Percentiles rank a stretch among this genome's conserved stretches.
Evolutionary conservation across 2,329 filamentous ascomycete genomes (phyloP).

Genomic region (Gnomoniopsis smithogilvyi): DNA sequence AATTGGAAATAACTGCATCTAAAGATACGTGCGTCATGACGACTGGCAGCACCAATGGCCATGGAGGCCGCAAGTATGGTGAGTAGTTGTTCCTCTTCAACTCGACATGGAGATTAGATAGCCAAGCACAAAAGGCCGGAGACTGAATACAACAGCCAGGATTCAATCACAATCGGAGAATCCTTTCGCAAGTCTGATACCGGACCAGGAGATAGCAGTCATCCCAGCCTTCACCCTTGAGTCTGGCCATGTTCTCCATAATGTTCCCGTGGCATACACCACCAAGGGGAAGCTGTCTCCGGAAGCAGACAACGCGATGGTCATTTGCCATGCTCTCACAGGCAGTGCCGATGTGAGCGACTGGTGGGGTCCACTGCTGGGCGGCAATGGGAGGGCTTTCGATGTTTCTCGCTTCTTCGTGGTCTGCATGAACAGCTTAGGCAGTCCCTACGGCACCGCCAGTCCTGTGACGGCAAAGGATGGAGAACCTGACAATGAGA

Average conservation of each 20-base stretch:
- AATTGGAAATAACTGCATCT: neutral
- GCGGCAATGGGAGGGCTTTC: conserved; percentile 74
- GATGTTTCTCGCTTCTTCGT: conserved; percentile 82
- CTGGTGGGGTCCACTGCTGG: conserved; percentile 84
- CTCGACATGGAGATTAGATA: neutral
- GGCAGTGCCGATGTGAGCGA: conserved; percentile 81
- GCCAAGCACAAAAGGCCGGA: conserved; percentile 36
- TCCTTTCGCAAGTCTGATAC: conserved; percentile 81
- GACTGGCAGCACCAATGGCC: conserved; percentile 7
- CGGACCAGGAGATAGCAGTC: conserved; percentile 81
- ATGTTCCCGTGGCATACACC: conserved; percentile 70
- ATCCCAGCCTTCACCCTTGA: conserved; percentile 90
- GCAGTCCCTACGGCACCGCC: conserved; percentile 83
- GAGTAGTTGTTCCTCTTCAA: neutral
- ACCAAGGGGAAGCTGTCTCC: conserved; percentile 60
- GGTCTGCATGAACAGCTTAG: conserved; percentile 81
- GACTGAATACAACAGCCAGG: conserved; percentile 67
- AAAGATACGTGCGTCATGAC: neutral
- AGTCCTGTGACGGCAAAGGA: conserved; percentile 87
- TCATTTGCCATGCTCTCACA: conserved; percentile 80
- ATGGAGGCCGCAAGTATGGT: conserved; percentile 14
- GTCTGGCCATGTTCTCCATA: conserved; percentile 78
- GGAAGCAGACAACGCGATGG: conserved; percentile 64
- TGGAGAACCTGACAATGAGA: conserved; percentile 67
- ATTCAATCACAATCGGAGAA: conserved; percentile 77